Evolutionary conservation across 805 yeast genomes (phyloP), one percentile per base, ranked within the genome.

Genomic region (Candida fluviatilis): DNA sequence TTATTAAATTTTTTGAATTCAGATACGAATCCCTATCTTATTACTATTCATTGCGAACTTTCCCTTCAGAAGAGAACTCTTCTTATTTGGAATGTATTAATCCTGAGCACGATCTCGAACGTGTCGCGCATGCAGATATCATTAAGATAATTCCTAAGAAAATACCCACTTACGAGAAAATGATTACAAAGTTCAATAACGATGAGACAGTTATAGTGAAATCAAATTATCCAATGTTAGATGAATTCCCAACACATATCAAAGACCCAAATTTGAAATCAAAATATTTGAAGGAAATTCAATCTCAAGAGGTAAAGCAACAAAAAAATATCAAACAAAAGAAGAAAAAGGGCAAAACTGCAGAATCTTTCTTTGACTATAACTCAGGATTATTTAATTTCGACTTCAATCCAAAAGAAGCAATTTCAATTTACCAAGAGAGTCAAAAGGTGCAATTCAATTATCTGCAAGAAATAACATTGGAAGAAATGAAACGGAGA

Each of bases 1-100:
- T 60, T 10, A 50, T 64, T 7, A 54, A 54, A 6, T 67, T 60
- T 40, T 64, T 62, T 41, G 65, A 66, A 39, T 41, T 45, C 35
- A 51, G 73, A 12, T 46, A 55, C 40, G 36, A 32, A 18, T 27
- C 42, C 17, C 28, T 44, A 31, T 43, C 54, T 2, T 54, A 50
- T 35, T 50, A 48, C 39, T 45, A 54, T 36, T 43, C 54, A 5
- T 38, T 43, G 1, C 35, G 35, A 5, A 43, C 56, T 3, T 54
- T 54, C 4, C 43, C 58, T 29, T 44, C 50, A 12, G 37, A 37
- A n/a, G 49, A 49, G 13, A n/a, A 33, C 6, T 33, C 11, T 12
- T 24, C 35, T 13, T 55, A 52, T 40, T 18, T 52, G 13, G 35
- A 42, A 31, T 34, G 34, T 21, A 42, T 44, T 4, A 31, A 38